phyloP scores from a whole-genome alignment of 306 rosid genomes.

The Rosa chinensis region DNA sequence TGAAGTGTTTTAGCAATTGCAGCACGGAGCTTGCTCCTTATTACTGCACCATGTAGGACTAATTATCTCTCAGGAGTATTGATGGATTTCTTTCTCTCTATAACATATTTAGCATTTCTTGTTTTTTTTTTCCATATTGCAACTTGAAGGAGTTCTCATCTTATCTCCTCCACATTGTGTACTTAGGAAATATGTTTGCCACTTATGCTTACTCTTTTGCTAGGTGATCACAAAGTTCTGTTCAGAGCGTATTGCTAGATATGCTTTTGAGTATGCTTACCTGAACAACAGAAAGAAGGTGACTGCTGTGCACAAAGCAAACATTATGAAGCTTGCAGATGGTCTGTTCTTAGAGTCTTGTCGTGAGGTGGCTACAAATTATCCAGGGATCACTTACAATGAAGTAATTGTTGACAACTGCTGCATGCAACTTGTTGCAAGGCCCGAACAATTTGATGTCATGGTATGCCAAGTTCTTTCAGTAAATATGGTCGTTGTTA shows the following conservation, averaged over 20 bases:
- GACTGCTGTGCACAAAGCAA: slow-evolving; percentile 97
- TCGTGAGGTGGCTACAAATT: slow-evolving; percentile 68
- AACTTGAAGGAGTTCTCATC: neutral
- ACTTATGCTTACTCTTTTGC: slow-evolving; percentile 47
- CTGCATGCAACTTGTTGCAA: slow-evolving; percentile 92
- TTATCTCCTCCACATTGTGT: neutral
- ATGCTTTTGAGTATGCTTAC: slow-evolving; percentile 91
- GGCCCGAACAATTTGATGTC: slow-evolving; percentile 93
- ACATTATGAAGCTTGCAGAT: slow-evolving; percentile 92
- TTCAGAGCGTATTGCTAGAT: slow-evolving; percentile 79
- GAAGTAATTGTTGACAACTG: slow-evolving; percentile 91
- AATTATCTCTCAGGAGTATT: neutral
- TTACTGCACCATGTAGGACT: neutral
- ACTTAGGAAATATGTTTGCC: slow-evolving; percentile 24
- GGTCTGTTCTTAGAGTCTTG: slow-evolving; percentile 88
- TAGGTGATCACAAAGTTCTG: slow-evolving; percentile 94
- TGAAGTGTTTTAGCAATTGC: neutral
- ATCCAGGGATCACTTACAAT: slow-evolving; percentile 66
- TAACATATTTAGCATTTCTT: neutral
- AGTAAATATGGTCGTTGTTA: neutral
- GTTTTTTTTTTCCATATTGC: neutral
- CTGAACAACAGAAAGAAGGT: slow-evolving; percentile 89
- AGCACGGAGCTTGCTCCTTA: neutral
- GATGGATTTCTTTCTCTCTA: neutral
- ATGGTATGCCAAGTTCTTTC: slow-evolving; percentile 55